A percentile compares a stretch with the other conserved stretches of the same genome.
phyloP scores from a whole-genome alignment of 495 filamentous ascomycete species.

The Chaetomidium leptoderma region DNA sequence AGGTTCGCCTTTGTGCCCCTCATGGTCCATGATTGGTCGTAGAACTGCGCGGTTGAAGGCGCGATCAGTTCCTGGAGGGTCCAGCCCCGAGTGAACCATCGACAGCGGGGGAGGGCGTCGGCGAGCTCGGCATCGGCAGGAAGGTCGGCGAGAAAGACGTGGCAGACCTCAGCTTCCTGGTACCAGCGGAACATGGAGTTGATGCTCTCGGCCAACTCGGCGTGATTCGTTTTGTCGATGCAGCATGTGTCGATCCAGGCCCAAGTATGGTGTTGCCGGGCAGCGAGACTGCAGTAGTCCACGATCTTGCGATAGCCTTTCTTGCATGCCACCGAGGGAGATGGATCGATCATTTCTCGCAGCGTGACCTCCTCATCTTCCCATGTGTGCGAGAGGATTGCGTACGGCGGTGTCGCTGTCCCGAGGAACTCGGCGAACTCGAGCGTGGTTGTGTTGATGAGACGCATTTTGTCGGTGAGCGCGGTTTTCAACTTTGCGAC shows the following conservation, averaged over 20 bases:
- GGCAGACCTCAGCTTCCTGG: conserved; percentile 27
- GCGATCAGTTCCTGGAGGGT: conserved; percentile 37
- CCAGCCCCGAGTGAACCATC: conserved; percentile 37
- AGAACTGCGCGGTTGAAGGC: conserved; percentile 28
- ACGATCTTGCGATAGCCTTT: conserved; percentile 10
- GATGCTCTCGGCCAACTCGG: conserved; percentile 42
- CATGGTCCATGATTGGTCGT: conserved; percentile 16
- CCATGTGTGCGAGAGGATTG: conserved; percentile 25
- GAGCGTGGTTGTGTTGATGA: too few relatives aligned
- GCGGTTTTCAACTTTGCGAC: too few relatives aligned
- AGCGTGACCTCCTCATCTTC: conserved; percentile 19
- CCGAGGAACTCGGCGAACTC: too few relatives aligned
- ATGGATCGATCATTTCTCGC: neutral
- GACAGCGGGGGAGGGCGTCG: conserved; percentile 2
- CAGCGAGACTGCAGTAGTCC: neutral
- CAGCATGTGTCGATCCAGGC: conserved; percentile 46
- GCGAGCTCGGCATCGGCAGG: neutral
- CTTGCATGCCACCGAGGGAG: neutral
- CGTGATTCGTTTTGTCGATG: conserved; percentile 42
- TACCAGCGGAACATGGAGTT: conserved; percentile 50
- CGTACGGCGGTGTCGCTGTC: too few relatives aligned
- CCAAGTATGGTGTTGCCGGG: conserved; percentile 9
- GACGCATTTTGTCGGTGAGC: too few relatives aligned
- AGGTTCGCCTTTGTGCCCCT: neutral
- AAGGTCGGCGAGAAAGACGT: conserved; percentile 25